Conservation (phyloP, 371 early-diverging fungal species). For the Apophysomyces trapeziformis region DNA sequence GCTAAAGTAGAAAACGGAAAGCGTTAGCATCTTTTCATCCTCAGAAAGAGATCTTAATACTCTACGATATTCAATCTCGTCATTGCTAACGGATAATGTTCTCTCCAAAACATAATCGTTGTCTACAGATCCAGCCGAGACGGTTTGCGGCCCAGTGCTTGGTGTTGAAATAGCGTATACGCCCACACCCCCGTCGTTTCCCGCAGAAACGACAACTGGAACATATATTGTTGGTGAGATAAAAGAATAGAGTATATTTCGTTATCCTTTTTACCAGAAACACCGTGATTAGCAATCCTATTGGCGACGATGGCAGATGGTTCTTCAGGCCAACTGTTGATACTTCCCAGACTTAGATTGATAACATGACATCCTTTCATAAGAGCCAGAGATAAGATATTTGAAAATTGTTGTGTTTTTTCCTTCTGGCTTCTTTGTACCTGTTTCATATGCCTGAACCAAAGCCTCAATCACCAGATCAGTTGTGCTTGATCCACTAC, state of each 20-base stretch:
- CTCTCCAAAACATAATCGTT: slow-evolving; percentile 38
- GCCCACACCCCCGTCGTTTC: slow-evolving; percentile 68
- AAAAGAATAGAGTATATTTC: neutral
- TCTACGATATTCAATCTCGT: slow-evolving; percentile 22
- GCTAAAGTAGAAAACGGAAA: slow-evolving; percentile 20
- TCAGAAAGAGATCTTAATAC: neutral
- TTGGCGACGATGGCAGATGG: slow-evolving; percentile 56
- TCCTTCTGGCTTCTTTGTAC: slow-evolving; percentile 36
- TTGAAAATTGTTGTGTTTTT: neutral
- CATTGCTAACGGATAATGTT: slow-evolving; percentile 17
- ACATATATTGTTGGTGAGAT: neutral
- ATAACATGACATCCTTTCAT: slow-evolving; percentile 59
- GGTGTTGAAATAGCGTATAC: slow-evolving; percentile 58
- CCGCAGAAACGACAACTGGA: slow-evolving; percentile 63
- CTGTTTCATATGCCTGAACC: slow-evolving; percentile 62
- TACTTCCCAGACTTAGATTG: slow-evolving; percentile 76
- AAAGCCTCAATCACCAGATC: slow-evolving; percentile 74
- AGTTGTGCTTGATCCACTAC: slow-evolving; percentile 61
- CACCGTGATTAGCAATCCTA: slow-evolving; percentile 42
- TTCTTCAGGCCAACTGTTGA: slow-evolving; percentile 62
- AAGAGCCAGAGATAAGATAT: slow-evolving; percentile 2
- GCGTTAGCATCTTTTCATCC: neutral
- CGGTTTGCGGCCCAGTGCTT: slow-evolving; percentile 48
- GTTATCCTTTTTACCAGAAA: slow-evolving; percentile 26
- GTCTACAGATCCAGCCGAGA: slow-evolving; percentile 70